A percentile compares a stretch with the other conserved stretches of the same genome.
These are phyloP conservation scores for Fusarium nurragi DNA, from an alignment of 2,329 filamentous ascomycete genomes.

Conservation along the genomic window DNA sequence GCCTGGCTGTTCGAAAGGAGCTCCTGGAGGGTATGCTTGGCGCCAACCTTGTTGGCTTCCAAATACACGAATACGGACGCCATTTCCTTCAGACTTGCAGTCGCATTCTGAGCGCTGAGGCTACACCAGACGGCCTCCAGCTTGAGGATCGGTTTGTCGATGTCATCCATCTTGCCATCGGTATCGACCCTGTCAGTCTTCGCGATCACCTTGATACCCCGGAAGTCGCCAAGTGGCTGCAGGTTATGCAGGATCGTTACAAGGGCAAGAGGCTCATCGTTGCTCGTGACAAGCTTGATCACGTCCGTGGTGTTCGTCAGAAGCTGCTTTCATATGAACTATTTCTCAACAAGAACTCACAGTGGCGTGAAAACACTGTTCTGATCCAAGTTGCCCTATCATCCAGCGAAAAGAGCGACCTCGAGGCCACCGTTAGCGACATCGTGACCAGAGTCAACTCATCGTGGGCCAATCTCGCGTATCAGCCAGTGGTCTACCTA, in stretches of 20 bases:
- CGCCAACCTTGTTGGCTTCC: conserved; percentile 91
- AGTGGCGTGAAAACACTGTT: conserved; percentile 88
- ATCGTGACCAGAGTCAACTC: conserved; percentile 96
- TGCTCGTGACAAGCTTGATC: conserved; percentile 91
- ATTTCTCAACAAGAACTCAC: conserved; percentile 91
- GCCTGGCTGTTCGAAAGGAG: conserved; percentile 85
- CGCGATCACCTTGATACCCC: conserved; percentile 74
- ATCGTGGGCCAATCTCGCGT: conserved; percentile 86
- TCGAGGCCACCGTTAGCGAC: conserved; percentile 88
- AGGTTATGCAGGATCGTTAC: conserved; percentile 84
- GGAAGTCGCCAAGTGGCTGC: conserved; percentile 81
- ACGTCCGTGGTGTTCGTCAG: conserved; percentile 89
- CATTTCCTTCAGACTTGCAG: conserved; percentile 98
- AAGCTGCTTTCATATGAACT: conserved; percentile 93
- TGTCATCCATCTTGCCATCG: conserved; percentile 85
- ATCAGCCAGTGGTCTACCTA: conserved; percentile 91
- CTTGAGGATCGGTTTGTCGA: conserved; percentile 94
- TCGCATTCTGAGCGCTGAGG: conserved; percentile 88
- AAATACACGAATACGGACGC: conserved; percentile 90
- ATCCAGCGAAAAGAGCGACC: conserved; percentile 85
- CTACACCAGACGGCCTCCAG: conserved; percentile 86
- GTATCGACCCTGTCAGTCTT: conserved; percentile 85
- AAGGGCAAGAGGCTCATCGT: conserved; percentile 90
- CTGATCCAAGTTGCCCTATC: conserved; percentile 95
- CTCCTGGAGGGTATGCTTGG: conserved; percentile 92